Base-by-base conservation (phyloP, 345 rosid genomes). In the Boechera divaricarpa region DNA sequence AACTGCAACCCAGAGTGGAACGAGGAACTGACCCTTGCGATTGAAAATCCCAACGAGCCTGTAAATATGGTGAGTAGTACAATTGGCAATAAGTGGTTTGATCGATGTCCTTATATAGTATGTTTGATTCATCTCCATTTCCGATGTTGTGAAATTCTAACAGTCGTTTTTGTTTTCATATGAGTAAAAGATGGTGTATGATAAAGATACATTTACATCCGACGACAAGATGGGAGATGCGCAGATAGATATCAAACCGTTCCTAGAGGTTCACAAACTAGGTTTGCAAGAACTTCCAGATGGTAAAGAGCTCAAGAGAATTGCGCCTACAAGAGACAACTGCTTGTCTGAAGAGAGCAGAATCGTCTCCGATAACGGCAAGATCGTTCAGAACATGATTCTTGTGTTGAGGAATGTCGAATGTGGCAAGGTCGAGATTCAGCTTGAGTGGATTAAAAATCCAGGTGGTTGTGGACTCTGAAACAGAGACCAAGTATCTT, bases 181-280 rank as follows among this genome's bases (percentile, higher is more conserved):
- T n/a, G 78, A 7, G 52, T 47, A 15, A 81, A 21, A 89, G 96
- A 79, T 39, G 6, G 97, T 95, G 69, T 91, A 81, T 58, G 98
- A 95, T 81, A 82, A 90, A 64, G 99, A 91, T 80, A 89, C 86
- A 4, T 70, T 95, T 4, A 81, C 86, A 7, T 77, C 73, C 10
- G 93, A 95, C 66, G 99, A 95, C 77, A 74, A 79, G 67, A 88
- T 92, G 97, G 98, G 98, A 26, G 91, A 91, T 7, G 96, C 94
- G 7, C 75, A 83, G 61, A 82, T 95, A n/a, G 94, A 86, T 29
- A 67, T 92, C 29, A 77, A 79, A 67, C 79, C 91, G 6, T 92
- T 80, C 29, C 6, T 88, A 26, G 91, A 85, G 60, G 80, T 90
- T 55, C 67, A 83, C 6, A 78, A 59, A 75, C 63, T 83, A 81